Conservation (phyloP, 2,329 filamentous ascomycete species). For the Aspergillus quadrilineatus region DNA sequence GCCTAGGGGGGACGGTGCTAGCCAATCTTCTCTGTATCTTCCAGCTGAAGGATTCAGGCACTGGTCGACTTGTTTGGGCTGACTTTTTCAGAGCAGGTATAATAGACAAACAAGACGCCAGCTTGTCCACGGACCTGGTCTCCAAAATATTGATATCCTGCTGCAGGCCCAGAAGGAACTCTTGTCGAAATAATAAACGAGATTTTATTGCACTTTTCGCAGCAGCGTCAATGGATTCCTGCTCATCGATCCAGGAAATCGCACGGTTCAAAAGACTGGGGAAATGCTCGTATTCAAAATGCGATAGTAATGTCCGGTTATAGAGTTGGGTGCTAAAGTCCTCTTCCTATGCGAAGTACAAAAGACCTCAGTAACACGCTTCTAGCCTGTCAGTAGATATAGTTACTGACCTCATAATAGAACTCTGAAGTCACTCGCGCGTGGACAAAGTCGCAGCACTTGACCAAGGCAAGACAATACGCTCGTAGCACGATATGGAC, state of each 20-base stretch:
- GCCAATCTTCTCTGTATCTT: constrained; percentile 90
- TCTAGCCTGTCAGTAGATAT: not conserved
- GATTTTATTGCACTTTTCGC: constrained; percentile 58
- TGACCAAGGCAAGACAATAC: constrained; percentile 82
- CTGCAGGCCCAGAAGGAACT: constrained; percentile 44
- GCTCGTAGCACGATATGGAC: constrained; percentile 68
- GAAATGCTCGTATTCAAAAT: constrained; percentile 60
- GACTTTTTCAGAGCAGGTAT: constrained; percentile 61
- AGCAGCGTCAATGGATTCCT: constrained; percentile 34
- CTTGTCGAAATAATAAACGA: constrained; percentile 65
- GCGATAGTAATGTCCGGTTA: constrained; percentile 71
- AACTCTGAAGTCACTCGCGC: constrained; percentile 76
- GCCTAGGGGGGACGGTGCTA: constrained; percentile 88
- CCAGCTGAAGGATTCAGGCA: constrained; percentile 79
- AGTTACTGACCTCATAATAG: constrained; percentile 73
- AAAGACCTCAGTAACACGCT: not conserved
- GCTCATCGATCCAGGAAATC: constrained; percentile 49
- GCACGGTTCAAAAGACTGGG: constrained; percentile 56
- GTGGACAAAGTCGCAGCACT: constrained; percentile 77
- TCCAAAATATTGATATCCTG: constrained; percentile 34
- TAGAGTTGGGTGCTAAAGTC: constrained; percentile 95
- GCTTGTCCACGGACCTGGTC: constrained; percentile 30
- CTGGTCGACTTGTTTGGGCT: constrained; percentile 60
- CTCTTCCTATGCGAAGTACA: constrained; percentile 65
- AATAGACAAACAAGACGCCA: constrained; percentile 37